These are phyloP conservation scores for Asterella californica DNA, from an alignment of 225 moss, liverwort and hornwort species.

Conservation along the genomic window DNA sequence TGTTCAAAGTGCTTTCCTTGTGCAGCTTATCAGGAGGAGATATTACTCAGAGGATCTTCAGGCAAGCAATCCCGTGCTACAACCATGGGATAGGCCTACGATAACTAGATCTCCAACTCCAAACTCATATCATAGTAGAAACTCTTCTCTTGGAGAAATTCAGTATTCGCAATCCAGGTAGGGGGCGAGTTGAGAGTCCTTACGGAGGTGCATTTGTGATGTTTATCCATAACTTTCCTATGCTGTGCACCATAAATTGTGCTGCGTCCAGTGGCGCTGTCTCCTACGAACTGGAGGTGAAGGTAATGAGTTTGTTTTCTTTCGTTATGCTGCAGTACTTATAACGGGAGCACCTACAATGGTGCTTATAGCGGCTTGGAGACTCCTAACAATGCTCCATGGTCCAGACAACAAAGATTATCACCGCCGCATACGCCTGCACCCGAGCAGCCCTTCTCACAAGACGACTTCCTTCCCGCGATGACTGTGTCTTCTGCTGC, in stretches of 20 bases:
- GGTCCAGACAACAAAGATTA: constrained; percentile 43
- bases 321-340: constrained; percentile 8
- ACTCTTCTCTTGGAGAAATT: constrained; percentile 31
- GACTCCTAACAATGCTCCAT: constrained; percentile 26
- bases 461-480: constrained; percentile 37
- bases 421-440: constrained; percentile 40
- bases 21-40: constrained; percentile 44
- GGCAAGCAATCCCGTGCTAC: constrained; percentile 19
- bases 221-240: not conserved
- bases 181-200: not conserved
- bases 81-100: constrained; percentile 27
- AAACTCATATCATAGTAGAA: constrained; percentile 19
- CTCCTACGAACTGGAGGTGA: not conserved
- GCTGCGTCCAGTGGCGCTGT: no score
- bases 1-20: not conserved
- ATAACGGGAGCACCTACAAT: constrained; percentile 14
- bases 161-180: constrained; percentile 31
- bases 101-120: constrained; percentile 10
- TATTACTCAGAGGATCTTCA: constrained; percentile 43
- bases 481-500: constrained; percentile 20
- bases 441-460: constrained; percentile 44
- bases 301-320: not conserved
- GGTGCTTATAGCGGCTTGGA: constrained; percentile 19
- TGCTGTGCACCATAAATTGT: not conserved
- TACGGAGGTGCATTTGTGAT: not conserved